Evolutionary conservation across 495 filamentous ascomycete genomes (phyloP).

Genomic region (Aspergillus funiculosus): DNA sequence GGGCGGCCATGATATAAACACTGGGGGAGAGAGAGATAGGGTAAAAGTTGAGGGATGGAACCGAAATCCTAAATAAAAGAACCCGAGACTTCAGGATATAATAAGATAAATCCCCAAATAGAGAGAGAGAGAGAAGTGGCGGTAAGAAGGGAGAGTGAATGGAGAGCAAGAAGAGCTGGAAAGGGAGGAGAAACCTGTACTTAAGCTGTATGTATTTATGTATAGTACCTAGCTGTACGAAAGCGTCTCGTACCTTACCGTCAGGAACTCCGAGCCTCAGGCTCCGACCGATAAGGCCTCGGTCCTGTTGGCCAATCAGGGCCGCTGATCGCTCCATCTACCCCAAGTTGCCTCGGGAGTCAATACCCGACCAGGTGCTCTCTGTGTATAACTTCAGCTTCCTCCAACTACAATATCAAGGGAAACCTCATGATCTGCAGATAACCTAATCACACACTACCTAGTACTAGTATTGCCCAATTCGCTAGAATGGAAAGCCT

Average conservation of each 20-base stretch:
- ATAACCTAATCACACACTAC: too few relatives aligned
- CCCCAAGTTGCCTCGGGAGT: too few relatives aligned
- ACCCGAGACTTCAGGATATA: background rate
- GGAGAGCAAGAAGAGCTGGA: background rate
- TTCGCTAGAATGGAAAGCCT: too few relatives aligned
- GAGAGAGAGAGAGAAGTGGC: background rate
- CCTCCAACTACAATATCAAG: too few relatives aligned
- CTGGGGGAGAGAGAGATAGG: background rate
- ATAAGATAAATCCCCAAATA: background rate
- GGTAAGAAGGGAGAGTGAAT: constrained; percentile 1
- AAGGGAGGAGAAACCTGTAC: background rate
- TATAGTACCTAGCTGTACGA: constrained; percentile 2
- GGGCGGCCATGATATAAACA: constrained; percentile 38
- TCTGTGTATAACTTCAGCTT: too few relatives aligned
- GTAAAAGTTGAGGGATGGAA: constrained; percentile 1
- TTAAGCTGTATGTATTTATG: background rate
- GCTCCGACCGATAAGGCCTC: constrained; percentile 16
- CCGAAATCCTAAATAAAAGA: background rate
- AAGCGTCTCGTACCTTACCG: constrained; percentile 3
- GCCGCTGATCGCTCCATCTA: too few relatives aligned
- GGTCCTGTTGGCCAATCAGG: constrained; percentile 14
- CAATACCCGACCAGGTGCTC: too few relatives aligned
- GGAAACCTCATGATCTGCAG: too few relatives aligned
- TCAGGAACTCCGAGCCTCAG: background rate
- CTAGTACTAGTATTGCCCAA: too few relatives aligned